Conservation (phyloP, 1,139 yeast species). For the Candida pseudocylindracea region DNA sequence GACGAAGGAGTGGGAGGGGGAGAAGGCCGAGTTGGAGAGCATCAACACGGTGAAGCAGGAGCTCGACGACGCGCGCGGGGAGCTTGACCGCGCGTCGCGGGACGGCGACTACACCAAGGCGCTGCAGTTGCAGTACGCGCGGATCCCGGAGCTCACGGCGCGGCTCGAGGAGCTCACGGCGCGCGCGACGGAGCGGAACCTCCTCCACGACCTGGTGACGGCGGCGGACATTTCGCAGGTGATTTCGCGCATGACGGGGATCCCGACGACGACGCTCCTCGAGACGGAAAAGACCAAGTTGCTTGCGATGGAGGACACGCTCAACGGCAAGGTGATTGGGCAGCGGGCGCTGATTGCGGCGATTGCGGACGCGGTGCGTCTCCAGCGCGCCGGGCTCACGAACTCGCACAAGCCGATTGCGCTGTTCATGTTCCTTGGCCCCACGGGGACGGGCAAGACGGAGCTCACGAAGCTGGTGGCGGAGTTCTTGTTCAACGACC, state of each 20-base stretch:
- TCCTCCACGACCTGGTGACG: slow-evolving; percentile 83
- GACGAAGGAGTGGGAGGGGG: slow-evolving; percentile 73
- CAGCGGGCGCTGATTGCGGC: slow-evolving; percentile 89
- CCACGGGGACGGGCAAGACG: slow-evolving; percentile 97
- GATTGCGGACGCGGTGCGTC: slow-evolving; percentile 81
- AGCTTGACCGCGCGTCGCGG: slow-evolving; percentile 64
- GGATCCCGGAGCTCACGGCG: slow-evolving; percentile 57
- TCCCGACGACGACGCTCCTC: slow-evolving; percentile 79
- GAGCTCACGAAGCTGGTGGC: slow-evolving; percentile 85
- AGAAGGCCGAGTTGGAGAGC: slow-evolving; percentile 48
- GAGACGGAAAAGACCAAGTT: slow-evolving; percentile 88
- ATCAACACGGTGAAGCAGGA: slow-evolving; percentile 63
- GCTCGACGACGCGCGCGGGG: slow-evolving; percentile 65
- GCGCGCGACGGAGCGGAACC: slow-evolving; percentile 16
- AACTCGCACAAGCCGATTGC: slow-evolving; percentile 91
- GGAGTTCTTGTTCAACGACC: slow-evolving; percentile 77
- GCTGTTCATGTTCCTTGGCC: slow-evolving; percentile 87
- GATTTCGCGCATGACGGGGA: slow-evolving; percentile 86
- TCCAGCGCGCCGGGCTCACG: slow-evolving; percentile 91
- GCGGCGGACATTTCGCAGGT: slow-evolving; percentile 87
- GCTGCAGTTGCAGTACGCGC: slow-evolving; percentile 70
- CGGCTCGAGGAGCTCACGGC: slow-evolving; percentile 26
- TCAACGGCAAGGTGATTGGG: slow-evolving; percentile 68
- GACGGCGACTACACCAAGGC: slow-evolving; percentile 76
- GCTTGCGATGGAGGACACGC: slow-evolving; percentile 63